These are phyloP conservation scores for Panicum miliaceum DNA, from an alignment of 176 grass and related monocot genomes.

Conservation along the genomic window DNA sequence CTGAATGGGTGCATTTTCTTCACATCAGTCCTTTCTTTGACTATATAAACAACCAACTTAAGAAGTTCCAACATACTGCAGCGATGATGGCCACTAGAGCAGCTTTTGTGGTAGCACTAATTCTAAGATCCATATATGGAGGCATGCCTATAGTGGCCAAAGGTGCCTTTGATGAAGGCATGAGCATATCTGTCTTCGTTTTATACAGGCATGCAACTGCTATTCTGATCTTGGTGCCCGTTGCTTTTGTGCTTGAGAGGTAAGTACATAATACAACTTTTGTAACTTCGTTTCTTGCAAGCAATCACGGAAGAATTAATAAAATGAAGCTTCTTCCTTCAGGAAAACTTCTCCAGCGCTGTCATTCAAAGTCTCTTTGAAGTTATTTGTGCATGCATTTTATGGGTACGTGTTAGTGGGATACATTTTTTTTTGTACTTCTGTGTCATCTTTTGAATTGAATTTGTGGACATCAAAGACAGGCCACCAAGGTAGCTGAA, in stretches of 20 bases:
- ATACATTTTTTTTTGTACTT: background rate
- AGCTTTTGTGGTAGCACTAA: constrained; percentile 28
- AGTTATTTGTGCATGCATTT: constrained; percentile 50
- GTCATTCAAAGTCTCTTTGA: constrained; percentile 24
- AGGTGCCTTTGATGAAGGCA: constrained; percentile 38
- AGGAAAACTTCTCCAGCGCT: constrained; percentile 53
- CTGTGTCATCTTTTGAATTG: background rate
- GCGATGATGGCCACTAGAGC: constrained; percentile 40
- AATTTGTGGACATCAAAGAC: background rate
- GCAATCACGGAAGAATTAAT: background rate
- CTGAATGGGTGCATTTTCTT: too few relatives aligned
- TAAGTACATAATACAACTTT: background rate
- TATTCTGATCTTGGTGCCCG: constrained; percentile 41
- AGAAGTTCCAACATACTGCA: background rate
- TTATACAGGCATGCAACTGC: constrained; percentile 52
- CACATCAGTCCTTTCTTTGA: too few relatives aligned
- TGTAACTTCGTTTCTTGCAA: background rate
- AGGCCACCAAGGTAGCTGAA: background rate
- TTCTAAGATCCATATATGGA: constrained; percentile 45
- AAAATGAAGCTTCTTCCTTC: background rate
- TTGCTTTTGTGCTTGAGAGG: constrained; percentile 53
- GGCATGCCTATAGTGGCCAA: constrained; percentile 52
- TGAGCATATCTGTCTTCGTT: constrained; percentile 52
- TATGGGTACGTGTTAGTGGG: constrained; percentile 37
- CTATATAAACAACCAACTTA: constrained; percentile 1